Base-by-base conservation (phyloP, 169 alveolate genomes). In the Perkinsus chesapeaki region DNA sequence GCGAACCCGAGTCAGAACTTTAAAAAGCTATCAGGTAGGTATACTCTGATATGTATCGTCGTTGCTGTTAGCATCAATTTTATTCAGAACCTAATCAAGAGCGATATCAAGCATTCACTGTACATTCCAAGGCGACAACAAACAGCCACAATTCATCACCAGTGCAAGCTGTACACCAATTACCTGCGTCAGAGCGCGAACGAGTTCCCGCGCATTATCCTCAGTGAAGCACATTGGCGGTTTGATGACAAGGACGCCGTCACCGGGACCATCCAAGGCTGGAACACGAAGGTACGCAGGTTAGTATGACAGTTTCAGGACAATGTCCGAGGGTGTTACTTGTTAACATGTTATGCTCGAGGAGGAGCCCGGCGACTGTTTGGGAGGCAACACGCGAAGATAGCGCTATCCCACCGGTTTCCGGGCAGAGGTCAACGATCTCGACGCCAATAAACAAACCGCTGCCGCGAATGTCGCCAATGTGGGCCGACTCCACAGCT, bases 141-240 rank as follows among this genome's bases (percentile, higher is more conserved):
- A n/a, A n/a, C n/a, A n/a, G n/a, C n/a, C n/a, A n/a, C n/a, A n/a
- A n/a, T n/a, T n/a, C n/a, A n/a, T n/a, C n/a, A n/a, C n/a, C n/a
- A n/a, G n/a, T n/a, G n/a, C n/a, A n/a, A n/a, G n/a, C n/a, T n/a
- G n/a, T n/a, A n/a, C n/a, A n/a, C n/a, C n/a, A 20, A 31, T 92
- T 39, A 93, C 92, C 19, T 92, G 93, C 39, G 20, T 82, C 9
- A 92, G 27, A 39, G 91, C 37, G 43, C 37, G 23, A 20, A 73
- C 91, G 39, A 92, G 31, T 20, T 0, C 10, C 27, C 90, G 93
- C 3, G 93, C 93, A 39, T 92, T 48, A 19, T 92, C 94, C 73
- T 37, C 48, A 3, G 94, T 92, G 72, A 92, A 23, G 39, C 94
- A 92, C 93, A 92, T 73, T 31, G 94, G 94, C 9, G 94, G 94